Evolutionary conservation across 31 red algal genomes (phyloP), one percentile per base, ranked within the genome.

Genomic region (Porphyra umbilicalis): DNA sequence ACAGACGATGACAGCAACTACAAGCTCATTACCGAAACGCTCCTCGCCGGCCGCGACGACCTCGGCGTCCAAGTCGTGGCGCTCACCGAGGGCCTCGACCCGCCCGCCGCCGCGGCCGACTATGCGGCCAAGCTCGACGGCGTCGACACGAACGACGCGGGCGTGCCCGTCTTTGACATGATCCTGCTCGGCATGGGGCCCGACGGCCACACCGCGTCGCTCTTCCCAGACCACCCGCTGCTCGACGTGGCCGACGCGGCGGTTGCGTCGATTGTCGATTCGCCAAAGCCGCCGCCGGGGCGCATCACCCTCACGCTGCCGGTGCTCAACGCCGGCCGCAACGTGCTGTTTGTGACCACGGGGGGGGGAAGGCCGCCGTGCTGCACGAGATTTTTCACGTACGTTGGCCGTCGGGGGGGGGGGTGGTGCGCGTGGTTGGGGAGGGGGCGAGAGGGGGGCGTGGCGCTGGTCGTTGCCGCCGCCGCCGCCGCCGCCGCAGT

Each of bases 171-270:
- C 18, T 88, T 93, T 81, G 96, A 92, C 81, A 34, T 83, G 38
- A 34, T 94, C 33, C 76, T 98, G 16, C 79, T 98, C 30, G 96
- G 96, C 38, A 84, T 98, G 67, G 96, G 96, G 42, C 90, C 91
- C 5, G 96, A 98, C 80, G 96, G 96, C 4, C 96, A 98, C 80
- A 98, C 96, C 4, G 90, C 90, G 20, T 98, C 96, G 16, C 85
- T 98, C 33, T 98, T 98, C 84, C 96, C 96, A 4, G 85, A 77
- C 10, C 38, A n/a, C 68, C n/a, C 33, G 10, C 36, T 89, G 89
- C 39, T 94, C 37, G 77, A 89, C 30, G 92, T 88, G 81, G 80
- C 35, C 39, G 42, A 74, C 29, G 57, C 36, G 77, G 31, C 87
- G 20, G 90, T 96, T 30, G 83, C 86, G 18, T 75, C 75, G 1